These are phyloP conservation scores for Aspergillus baeticus DNA, from an alignment of 495 filamentous ascomycete species.

Conservation along the genomic window DNA sequence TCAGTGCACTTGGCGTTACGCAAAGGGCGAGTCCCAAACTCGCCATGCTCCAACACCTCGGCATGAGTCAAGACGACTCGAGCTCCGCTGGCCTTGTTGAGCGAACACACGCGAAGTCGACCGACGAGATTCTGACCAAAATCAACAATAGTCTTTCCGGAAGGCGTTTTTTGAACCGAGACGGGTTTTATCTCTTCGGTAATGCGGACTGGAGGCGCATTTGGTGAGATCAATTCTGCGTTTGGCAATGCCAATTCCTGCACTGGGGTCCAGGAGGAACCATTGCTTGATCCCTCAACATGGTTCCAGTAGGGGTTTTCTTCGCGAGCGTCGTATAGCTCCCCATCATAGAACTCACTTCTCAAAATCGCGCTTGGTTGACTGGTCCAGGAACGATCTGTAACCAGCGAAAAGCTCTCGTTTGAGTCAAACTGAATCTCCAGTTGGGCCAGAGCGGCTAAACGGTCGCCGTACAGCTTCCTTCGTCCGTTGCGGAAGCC, in stretches of 20 bases:
- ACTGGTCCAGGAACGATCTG: conserved; percentile 47
- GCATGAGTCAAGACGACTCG: conserved; percentile 37
- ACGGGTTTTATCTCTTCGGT: conserved; percentile 4
- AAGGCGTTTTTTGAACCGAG: neutral
- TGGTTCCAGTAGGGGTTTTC: conserved; percentile 2
- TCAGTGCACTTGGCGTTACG: conserved; percentile 43
- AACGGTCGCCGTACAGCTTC: conserved; percentile 44
- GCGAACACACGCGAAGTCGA: conserved; percentile 28
- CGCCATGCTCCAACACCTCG: conserved; percentile 51
- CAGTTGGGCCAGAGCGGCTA: conserved; percentile 46
- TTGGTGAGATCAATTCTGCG: neutral
- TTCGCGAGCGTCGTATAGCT: conserved; percentile 42
- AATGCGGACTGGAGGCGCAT: conserved; percentile 5
- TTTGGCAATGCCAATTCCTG: conserved; percentile 2
- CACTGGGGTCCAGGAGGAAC: neutral
- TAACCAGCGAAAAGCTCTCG: conserved; percentile 26
- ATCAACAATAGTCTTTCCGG: conserved; percentile 30
- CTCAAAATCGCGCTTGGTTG: conserved; percentile 37
- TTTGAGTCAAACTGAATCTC: conserved; percentile 27
- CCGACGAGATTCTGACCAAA: conserved; percentile 58
- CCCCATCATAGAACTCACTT: conserved; percentile 55
- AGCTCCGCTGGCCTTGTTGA: conserved; percentile 31
- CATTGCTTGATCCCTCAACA: neutral
- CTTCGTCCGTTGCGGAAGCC: conserved; percentile 35
- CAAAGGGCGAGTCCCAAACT: conserved; percentile 47